phyloP scores from a whole-genome alignment of 805 yeast genomes.

The Saccharomycopsis capsularis region DNA sequence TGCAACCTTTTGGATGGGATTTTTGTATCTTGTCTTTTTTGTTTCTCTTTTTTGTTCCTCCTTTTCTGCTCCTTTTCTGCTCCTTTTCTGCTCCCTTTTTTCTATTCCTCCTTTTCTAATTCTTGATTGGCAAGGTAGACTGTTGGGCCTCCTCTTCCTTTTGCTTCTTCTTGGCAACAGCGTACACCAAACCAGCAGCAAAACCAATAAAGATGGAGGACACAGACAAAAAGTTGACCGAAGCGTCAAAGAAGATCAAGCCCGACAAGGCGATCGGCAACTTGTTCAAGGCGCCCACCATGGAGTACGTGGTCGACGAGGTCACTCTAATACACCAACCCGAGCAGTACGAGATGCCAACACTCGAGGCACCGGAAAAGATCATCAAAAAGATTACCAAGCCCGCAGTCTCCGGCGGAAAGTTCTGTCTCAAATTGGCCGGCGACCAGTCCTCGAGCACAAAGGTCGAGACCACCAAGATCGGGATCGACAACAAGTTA shows the following conservation, averaged over 20 bases:
- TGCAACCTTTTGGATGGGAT: too few relatives aligned
- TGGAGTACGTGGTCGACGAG: conserved; percentile 95
- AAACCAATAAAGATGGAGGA: conserved; percentile 90
- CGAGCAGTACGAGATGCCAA: conserved; percentile 96
- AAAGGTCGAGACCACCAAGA: conserved; percentile 68
- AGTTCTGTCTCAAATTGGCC: conserved; percentile 65
- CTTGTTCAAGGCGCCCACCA: conserved; percentile 99
- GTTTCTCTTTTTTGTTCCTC: too few relatives aligned
- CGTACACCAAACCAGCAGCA: conserved; percentile 91
- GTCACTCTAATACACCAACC: conserved; percentile 99
- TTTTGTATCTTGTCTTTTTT: too few relatives aligned
- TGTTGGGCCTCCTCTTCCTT: conserved; percentile 35
- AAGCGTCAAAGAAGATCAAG: conserved; percentile 88
- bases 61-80: too few relatives aligned
- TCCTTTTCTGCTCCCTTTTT: too few relatives aligned
- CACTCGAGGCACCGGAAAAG: conserved; percentile 88
- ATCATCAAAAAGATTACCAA: conserved; percentile 77
- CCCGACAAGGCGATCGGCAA: conserved; percentile 96
- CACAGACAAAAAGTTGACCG: conserved; percentile 86
- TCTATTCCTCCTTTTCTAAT: too few relatives aligned
- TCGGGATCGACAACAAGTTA: conserved; percentile 89
- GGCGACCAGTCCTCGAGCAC: conserved; percentile 90
- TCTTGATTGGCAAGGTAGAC: conserved; percentile 16
- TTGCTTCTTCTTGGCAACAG: conserved; percentile 92
- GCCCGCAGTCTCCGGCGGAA: conserved; percentile 64